Conservation (phyloP, 1,284 basidiomycete genomes). For the Heliocybe sulcata region DNA sequence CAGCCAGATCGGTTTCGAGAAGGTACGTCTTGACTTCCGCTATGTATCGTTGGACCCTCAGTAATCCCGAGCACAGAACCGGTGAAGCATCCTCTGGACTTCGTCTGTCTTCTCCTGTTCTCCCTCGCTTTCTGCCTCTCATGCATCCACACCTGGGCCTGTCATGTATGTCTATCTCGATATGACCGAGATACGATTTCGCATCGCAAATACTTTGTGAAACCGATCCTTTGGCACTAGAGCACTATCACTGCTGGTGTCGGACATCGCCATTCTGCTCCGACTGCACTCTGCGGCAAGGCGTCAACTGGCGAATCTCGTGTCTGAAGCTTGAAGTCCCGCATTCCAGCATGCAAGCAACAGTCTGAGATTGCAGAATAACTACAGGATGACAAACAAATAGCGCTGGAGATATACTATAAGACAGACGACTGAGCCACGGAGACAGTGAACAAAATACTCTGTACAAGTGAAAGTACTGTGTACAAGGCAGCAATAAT, state of each 20-base stretch:
- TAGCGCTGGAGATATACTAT: slow-evolving; percentile 47
- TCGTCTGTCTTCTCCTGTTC: not conserved
- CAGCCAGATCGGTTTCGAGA: slow-evolving; percentile 87
- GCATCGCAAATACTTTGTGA: not conserved
- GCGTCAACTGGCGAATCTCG: too few relatives aligned
- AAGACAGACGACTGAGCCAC: slow-evolving; percentile 28
- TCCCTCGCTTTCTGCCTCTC: not conserved
- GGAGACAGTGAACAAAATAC: slow-evolving; percentile 22
- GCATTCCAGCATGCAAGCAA: too few relatives aligned
- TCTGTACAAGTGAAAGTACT: slow-evolving; percentile 32
- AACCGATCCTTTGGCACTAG: not conserved
- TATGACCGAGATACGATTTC: not conserved
- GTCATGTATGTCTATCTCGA: not conserved
- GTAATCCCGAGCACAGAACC: not conserved
- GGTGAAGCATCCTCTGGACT: not conserved
- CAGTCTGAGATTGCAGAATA: slow-evolving; percentile 33
- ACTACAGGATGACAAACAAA: slow-evolving; percentile 62
- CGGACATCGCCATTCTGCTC: too few relatives aligned
- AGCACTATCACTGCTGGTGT: not conserved
- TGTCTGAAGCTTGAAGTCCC: too few relatives aligned
- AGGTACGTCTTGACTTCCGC: slow-evolving; percentile 47
- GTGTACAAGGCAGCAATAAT: slow-evolving; percentile 26
- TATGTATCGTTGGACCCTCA: not conserved
- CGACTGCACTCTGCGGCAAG: too few relatives aligned
- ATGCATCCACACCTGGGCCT: not conserved